Base-by-base conservation (phyloP, 106 monocot species). In the Acorus calamus region DNA sequence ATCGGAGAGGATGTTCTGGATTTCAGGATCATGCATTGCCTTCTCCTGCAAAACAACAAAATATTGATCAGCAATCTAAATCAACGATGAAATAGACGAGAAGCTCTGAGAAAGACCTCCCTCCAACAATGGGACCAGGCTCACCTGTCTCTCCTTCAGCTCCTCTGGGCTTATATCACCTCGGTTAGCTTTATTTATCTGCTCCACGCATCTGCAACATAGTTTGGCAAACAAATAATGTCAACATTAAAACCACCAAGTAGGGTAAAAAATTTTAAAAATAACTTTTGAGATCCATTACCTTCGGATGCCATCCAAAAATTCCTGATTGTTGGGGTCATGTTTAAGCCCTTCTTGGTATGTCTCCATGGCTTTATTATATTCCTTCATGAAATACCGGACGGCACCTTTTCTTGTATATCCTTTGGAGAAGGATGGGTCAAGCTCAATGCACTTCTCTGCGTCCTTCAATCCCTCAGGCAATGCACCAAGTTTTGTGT, bases 321-420 rank as follows among this genome's bases (percentile, higher is more conserved):
- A 69, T 14, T 98, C 91, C 47, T 74, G 83, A 57, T 98, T 91
- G 69, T 83, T 85, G 1, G 84, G 71, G 12, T 98, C 91, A 66
- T 67, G 78, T 57, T 98, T 98, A 68, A 98, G 65, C 44, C 91
- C 96, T 63, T 80, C 87, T 59, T 92, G 96, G 46, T 98, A 98
- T 11, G 91, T 91, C 61, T 91, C 90, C 46, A 98, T 12, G 47
- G 96, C 96, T 60, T 98, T 98, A 53, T 98, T 91, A 66, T 94
- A 88, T 57, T 98, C 96, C 69, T 98, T 91, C 91, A 98, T 98
- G 59, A 98, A 88, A 73, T 91, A 98, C 47, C 85, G 85, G 7
- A 92, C 63, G 4, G 96, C 81, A 70, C 91, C 91, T 75, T 98
- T 91, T 65, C 96, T 87, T 8, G 79, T 85, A 65, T 98, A 98